Evolutionary conservation across 202 grass and related monocot genomes (phyloP), one percentile per base, ranked within the genome.

Genomic region (Musa balbisiana): DNA sequence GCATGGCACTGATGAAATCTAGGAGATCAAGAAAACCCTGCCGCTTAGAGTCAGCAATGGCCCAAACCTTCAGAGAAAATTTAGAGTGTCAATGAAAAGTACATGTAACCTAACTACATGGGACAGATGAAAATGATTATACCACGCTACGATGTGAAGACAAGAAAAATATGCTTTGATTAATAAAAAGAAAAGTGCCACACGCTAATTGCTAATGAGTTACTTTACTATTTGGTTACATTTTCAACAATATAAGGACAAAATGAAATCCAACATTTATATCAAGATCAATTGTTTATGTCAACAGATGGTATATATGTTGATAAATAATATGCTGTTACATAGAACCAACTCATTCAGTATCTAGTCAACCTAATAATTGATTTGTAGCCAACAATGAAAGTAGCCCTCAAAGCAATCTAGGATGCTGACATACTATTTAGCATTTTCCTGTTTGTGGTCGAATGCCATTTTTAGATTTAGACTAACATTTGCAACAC

Each of bases 1-100:
- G 91, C 95, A 99, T 99, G 65, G 95, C 84, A 23, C 84, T 58
- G 62, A 90, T 77, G 22, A 99, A 99, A 50, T 99, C 91, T 10
- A 64, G 15, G 69, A 99, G 81, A 52, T 87, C 95, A 77, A 99
- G 87, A 76, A 86, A 99, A 51, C 95, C 91, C 73, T 88, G 91
- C 67, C 95, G 80, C 60, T 89, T 92, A 73, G 89, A 76, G 78
- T 99, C 95, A 27, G 95, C 87, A 78, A 92, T 82, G 16, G 95
- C 91, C 95, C 95, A 99, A 14, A 99, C 89, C 95, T 94, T 78
- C 81, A 79, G 22, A 69, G 2, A 69, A 52, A 2, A 51, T 65
- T 49, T 49, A 72, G 2, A 9, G 23, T 15, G 20, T 23, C 20
- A 22, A n/a, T 13, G 9, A 33, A 15, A 23, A 52, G 49, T 1